Percentiles rank a stretch among this genome's conserved stretches.
These are phyloP conservation scores for Cryptococcus sp. DNA, from an alignment of 1,284 basidiomycete species.

Conservation along the genomic window DNA sequence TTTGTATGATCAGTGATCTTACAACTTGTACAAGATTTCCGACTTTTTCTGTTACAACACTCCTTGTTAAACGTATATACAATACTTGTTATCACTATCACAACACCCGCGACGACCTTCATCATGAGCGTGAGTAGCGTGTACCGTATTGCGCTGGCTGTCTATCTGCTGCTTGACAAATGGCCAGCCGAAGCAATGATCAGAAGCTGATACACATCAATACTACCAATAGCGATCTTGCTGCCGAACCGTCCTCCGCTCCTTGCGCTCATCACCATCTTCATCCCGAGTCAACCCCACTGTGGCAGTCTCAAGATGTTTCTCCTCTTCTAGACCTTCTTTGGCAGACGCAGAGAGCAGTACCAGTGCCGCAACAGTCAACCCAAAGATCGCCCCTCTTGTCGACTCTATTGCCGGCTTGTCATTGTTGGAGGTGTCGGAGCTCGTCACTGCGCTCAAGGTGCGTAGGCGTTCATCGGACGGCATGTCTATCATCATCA, in stretches of 20 bases:
- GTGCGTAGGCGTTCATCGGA: slow-evolving; percentile 54
- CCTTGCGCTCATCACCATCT: slow-evolving; percentile 13
- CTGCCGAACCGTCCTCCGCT: slow-evolving; percentile 17
- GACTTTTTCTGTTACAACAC: not conserved
- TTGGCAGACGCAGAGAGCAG: slow-evolving; percentile 25
- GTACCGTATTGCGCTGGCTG: too few relatives aligned
- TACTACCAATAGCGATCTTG: slow-evolving; percentile 1
- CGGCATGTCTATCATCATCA: too few relatives aligned
- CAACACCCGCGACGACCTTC: too few relatives aligned
- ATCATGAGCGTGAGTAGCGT: slow-evolving; percentile 10
- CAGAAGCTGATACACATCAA: not conserved
- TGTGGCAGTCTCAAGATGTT: slow-evolving; percentile 18
- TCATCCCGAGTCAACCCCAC: slow-evolving; percentile 12
- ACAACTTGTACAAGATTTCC: not conserved
- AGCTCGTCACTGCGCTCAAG: slow-evolving; percentile 89
- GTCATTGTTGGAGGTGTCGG: slow-evolving; percentile 93
- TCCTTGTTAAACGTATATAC: too few relatives aligned
- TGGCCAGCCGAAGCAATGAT: not conserved
- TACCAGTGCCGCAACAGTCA: slow-evolving; percentile 27
- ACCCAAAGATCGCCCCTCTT: slow-evolving; percentile 71
- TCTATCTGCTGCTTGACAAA: too few relatives aligned
- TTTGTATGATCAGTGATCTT: slow-evolving; percentile 3
- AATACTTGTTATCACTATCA: too few relatives aligned
- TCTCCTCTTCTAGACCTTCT: slow-evolving; percentile 32
- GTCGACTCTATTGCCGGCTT: slow-evolving; percentile 92